Evolutionary conservation across 164 flowering plant genomes (phyloP).

Genomic region (Magnolia changhungtana): DNA sequence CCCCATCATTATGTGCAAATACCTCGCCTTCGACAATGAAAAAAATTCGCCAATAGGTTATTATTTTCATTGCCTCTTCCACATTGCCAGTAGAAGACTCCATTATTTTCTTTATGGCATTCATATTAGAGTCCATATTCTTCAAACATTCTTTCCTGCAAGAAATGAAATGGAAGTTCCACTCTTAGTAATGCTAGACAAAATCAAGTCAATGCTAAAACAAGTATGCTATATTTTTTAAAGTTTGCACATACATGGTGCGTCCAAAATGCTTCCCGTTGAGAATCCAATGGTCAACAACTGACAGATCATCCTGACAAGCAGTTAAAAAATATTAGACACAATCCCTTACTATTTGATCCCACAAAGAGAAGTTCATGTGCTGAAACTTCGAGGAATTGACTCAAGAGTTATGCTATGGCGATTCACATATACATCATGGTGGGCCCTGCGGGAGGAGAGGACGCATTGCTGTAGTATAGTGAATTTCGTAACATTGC

Average conservation of each 20-base stretch:
- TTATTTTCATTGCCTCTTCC: constrained; percentile 12
- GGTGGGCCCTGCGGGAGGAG: neutral
- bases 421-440: neutral
- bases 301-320: constrained; percentile 20
- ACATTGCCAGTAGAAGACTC: neutral
- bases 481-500: too few species aligned
- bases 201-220: neutral
- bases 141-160: constrained; percentile 20
- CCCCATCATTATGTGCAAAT: constrained; percentile 9
- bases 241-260: constrained; percentile 6
- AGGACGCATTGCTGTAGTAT: neutral
- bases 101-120: neutral
- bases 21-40: constrained; percentile 7
- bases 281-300: constrained; percentile 20
- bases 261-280: constrained; percentile 21
- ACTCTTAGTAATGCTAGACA: neutral
- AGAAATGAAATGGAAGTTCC: neutral
- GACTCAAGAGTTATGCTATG: neutral
- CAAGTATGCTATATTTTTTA: neutral
- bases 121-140: constrained; percentile 9
- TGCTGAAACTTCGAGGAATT: neutral
- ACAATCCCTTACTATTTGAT: neutral
- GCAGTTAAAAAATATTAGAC: neutral
- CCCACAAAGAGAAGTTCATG: neutral
- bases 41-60: constrained; percentile 17